Evolutionary conservation across 441 rosid genomes (phyloP).

Genomic region (Daphne laureola): DNA sequence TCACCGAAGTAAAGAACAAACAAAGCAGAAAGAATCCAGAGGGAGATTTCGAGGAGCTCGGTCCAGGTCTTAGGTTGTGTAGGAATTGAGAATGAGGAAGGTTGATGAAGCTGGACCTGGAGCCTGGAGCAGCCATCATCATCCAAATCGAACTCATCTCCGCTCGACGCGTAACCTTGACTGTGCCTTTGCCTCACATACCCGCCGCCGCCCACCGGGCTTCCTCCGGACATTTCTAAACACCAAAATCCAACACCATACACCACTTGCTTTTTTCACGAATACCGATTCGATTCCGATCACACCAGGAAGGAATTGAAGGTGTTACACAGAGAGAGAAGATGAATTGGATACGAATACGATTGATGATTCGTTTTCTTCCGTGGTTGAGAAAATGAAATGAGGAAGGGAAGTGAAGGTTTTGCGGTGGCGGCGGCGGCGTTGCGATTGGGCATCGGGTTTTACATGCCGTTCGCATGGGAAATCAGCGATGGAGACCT

Average conservation of each 20-base stretch:
- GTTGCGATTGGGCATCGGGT: no score
- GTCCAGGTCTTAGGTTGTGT: conserved; percentile 48
- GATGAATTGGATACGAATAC: no score
- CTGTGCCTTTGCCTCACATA: conserved; percentile 95
- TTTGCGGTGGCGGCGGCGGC: no score
- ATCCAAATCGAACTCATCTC: conserved; percentile 85
- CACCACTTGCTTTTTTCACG: no score
- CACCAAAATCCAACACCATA: conserved; percentile 1
- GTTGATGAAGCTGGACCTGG: conserved; percentile 13
- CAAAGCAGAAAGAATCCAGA: conserved; percentile 80
- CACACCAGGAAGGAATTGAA: no score
- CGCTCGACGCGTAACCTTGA: conserved; percentile 81
- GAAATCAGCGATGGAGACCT: no score
- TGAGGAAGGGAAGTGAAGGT: no score
- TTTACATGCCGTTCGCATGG: no score
- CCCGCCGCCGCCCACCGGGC: conserved; percentile 81
- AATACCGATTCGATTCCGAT: no score
- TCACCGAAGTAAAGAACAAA: conserved; percentile 83
- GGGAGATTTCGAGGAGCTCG: conserved; percentile 64
- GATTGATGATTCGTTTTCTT: no score
- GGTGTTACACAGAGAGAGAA: no score
- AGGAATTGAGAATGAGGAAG: conserved; percentile 33
- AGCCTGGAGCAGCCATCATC: conserved; percentile 93
- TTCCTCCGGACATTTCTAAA: conserved; percentile 76
- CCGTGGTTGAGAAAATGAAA: no score